A percentile compares a stretch with the other conserved stretches of the same genome.
These are phyloP conservation scores for Penicillium italicum DNA, from an alignment of 2,329 filamentous ascomycete species.

Conservation along the genomic window DNA sequence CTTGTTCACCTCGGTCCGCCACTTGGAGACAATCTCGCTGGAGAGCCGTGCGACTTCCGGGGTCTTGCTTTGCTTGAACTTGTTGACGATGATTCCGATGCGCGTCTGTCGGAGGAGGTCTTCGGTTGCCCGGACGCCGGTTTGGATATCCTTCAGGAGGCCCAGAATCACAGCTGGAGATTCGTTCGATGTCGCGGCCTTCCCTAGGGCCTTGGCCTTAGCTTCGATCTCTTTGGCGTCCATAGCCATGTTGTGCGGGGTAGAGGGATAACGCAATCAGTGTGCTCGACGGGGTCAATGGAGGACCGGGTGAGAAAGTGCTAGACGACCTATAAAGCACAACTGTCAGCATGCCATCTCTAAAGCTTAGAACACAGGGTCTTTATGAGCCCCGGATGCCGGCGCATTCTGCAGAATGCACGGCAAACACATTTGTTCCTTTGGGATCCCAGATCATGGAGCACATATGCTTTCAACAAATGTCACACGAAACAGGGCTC, in stretches of 20 bases:
- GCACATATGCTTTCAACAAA: background rate
- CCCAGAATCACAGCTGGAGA: constrained; percentile 67
- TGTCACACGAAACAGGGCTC: background rate
- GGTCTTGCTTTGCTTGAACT: constrained; percentile 76
- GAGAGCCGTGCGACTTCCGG: constrained; percentile 68
- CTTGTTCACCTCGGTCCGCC: constrained; percentile 47
- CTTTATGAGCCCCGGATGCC: background rate
- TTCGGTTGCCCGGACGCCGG: constrained; percentile 78
- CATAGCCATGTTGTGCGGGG: constrained; percentile 49
- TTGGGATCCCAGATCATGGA: background rate
- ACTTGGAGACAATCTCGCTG: constrained; percentile 75
- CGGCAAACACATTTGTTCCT: background rate
- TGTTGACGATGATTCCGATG: constrained; percentile 85
- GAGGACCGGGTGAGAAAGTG: background rate
- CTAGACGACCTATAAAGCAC: background rate
- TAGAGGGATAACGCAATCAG: background rate
- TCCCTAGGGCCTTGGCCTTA: constrained; percentile 73
- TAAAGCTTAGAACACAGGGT: background rate
- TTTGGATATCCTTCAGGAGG: constrained; percentile 74
- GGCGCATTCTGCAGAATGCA: constrained; percentile 8
- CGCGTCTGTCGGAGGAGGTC: constrained; percentile 87
- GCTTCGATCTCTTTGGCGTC: constrained; percentile 77
- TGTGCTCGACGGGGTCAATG: no score
- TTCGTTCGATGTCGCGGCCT: constrained; percentile 72
- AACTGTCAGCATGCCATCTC: background rate